phyloP scores from a whole-genome alignment of 2,329 filamentous ascomycete genomes.

The Alternaria burnsii region DNA sequence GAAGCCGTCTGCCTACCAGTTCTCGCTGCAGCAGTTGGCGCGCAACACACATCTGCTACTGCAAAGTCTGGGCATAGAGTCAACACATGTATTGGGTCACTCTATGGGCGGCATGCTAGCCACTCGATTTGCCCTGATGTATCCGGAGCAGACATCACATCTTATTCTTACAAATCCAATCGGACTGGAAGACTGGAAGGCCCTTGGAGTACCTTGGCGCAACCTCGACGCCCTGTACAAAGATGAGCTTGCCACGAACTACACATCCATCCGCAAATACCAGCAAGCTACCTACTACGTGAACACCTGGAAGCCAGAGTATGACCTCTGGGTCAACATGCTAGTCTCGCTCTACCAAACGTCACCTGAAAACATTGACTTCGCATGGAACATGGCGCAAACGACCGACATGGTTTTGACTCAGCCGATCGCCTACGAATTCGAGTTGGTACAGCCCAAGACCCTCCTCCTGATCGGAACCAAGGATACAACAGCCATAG shows the following conservation, averaged over 20 bases:
- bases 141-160: conserved; percentile 54
- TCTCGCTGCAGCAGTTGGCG: conserved; percentile 61
- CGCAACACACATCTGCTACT: conserved; percentile 62
- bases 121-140: conserved; percentile 62
- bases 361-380: conserved; percentile 53
- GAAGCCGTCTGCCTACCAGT: conserved; percentile 62
- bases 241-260: conserved; percentile 34
- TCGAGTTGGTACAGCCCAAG: conserved; percentile 55
- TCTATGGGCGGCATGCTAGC: conserved; percentile 65
- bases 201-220: conserved; percentile 37
- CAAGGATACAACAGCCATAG: conserved; percentile 64
- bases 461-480: conserved; percentile 62
- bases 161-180: conserved; percentile 63
- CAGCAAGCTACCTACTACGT: conserved; percentile 43
- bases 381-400: conserved; percentile 59
- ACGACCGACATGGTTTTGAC: conserved; percentile 66
- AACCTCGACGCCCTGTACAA: conserved; percentile 27
- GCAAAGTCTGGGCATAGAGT: conserved; percentile 54
- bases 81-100: conserved; percentile 62
- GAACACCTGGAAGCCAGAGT: conserved; percentile 57
- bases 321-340: conserved; percentile 66
- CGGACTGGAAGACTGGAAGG: conserved; percentile 64
- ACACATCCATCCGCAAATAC: conserved; percentile 37
- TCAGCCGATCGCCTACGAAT: conserved; percentile 62
- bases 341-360: conserved; percentile 60